Evolutionary conservation across 805 yeast species (phyloP), one percentile per base, ranked within the genome.

Genomic region (Kurtzmaniella cleridarum): DNA sequence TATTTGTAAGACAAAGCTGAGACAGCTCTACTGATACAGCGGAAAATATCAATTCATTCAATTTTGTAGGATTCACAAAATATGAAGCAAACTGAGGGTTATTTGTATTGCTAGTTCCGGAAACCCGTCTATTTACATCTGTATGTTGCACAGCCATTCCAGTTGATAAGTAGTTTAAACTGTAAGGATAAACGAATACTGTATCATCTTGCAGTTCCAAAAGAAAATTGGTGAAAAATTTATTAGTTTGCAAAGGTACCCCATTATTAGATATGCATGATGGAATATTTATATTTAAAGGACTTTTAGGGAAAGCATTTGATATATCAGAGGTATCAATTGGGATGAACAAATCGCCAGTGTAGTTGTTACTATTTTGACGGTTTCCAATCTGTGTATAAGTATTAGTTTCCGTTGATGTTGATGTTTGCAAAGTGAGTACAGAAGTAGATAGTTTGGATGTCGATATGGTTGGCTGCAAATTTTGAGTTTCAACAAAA

Each of bases 111-210:
- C 56, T 62, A 12, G 72, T 69, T 10, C 78, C 78, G 48, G 50
- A 71, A 2, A 62, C 66, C 39, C 76, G 60, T 35, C 70, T 69
- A 27, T 64, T 50, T 3, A 61, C 51, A 17, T 66, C 60, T 10
- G 79, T 71, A 56, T 82, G 83, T 43, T 79, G 75, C 30, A 84
- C 66, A 2, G 79, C 89, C 37, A 81, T 58, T 4, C 88, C 89
- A 4, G 13, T 17, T 16, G 16, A n/a, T 39, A 65, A 69, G 50
- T 66, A 71, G 38, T 53, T 56, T 34, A 81, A 55, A 2, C 75
- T 69, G 54, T 82, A 85, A 14, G 95, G 95, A 49, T 77, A 79
- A 9, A 82, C 69, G 62, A 73, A 84, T 3, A 73, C 74, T 32
- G 78, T 71, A 36, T 69, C 64, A 17, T 66, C 60, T 57, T 79